A percentile compares a stretch with the other conserved stretches of the same genome.
Evolutionary conservation across 805 yeast species (phyloP).

Genomic region (Hanseniaspora singularis): DNA sequence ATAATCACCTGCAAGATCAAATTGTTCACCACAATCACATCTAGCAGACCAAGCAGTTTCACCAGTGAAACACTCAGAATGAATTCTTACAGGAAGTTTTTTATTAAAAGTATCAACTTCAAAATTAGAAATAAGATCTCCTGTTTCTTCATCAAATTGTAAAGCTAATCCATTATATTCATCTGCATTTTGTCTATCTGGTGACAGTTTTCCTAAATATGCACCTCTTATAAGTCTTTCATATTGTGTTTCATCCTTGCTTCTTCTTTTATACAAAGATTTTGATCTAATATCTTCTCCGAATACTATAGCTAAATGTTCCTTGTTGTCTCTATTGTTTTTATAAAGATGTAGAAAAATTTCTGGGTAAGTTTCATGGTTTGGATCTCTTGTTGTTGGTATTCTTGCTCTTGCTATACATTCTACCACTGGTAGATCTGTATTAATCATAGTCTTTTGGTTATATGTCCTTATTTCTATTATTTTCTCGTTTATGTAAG

Average conservation of each 20-base stretch:
- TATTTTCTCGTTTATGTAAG: conserved; percentile 25
- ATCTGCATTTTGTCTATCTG: conserved; percentile 71
- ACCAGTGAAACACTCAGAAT: conserved; percentile 96
- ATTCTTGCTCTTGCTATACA: conserved; percentile 92
- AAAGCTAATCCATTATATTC: conserved; percentile 28
- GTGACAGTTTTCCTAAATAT: conserved; percentile 76
- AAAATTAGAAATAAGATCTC: conserved; percentile 69
- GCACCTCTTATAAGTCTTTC: conserved; percentile 99
- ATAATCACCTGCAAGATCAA: conserved; percentile 90
- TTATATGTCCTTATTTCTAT: conserved; percentile 31
- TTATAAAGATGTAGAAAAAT: conserved; percentile 81
- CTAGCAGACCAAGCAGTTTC: conserved; percentile 99
- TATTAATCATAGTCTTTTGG: conserved; percentile 26
- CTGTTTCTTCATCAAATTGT: conserved; percentile 56
- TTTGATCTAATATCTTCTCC: conserved; percentile 81
- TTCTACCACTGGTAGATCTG: conserved; percentile 53
- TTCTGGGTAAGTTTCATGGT: conserved; percentile 83
- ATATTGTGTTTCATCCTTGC: conserved; percentile 62
- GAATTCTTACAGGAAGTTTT: conserved; percentile 45
- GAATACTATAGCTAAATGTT: conserved; percentile 92
- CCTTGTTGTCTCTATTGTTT: conserved; percentile 78
- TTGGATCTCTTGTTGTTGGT: conserved; percentile 75
- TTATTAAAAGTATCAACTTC: conserved; percentile 10
- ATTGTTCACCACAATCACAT: conserved; percentile 98
- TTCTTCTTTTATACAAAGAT: conserved; percentile 48